Percentiles rank a stretch among this genome's conserved stretches.
These are phyloP conservation scores for Babesia ovata DNA, from an alignment of 169 alveolate species.

Conservation along the genomic window DNA sequence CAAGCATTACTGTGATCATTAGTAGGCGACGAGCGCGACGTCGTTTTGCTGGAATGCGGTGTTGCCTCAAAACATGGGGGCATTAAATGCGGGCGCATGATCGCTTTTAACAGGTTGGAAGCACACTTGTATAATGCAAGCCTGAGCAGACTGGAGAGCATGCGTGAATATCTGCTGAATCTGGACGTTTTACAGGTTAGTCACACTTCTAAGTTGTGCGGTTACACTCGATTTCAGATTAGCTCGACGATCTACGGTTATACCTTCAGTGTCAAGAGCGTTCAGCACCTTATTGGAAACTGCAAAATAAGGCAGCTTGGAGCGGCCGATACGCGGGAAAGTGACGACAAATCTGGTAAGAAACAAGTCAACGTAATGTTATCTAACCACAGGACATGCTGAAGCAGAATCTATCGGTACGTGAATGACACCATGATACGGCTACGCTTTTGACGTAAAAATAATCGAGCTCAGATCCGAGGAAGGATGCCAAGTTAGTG, in stretches of 20 bases:
- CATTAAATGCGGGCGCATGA: slow-evolving; percentile 7
- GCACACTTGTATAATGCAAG: neutral
- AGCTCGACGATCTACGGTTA: slow-evolving; percentile 9
- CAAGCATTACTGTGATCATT: neutral
- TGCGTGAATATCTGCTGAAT: slow-evolving; percentile 51
- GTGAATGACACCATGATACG: slow-evolving; percentile 7
- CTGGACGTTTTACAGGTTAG: slow-evolving; percentile 34
- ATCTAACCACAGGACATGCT: neutral
- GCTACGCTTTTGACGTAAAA: neutral
- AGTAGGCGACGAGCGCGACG: slow-evolving; percentile 42
- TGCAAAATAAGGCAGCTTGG: neutral
- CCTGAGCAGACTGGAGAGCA: slow-evolving; percentile 21
- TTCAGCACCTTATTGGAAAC: neutral
- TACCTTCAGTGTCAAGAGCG: slow-evolving; percentile 20
- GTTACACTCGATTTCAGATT: neutral
- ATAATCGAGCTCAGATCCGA: neutral
- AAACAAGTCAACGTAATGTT: neutral
- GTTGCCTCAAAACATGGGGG: slow-evolving; percentile 11
- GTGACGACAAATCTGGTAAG: neutral
- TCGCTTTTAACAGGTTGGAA: slow-evolving; percentile 48
- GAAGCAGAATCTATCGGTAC: slow-evolving; percentile 8
- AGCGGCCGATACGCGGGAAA: neutral
- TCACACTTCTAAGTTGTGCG: no score
- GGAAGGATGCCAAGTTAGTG: slow-evolving; percentile 36
- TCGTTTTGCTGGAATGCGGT: slow-evolving; percentile 42